These are phyloP conservation scores for Plasmodium cynomolgi DNA, from an alignment of 169 alveolate genomes.

Conservation along the genomic window DNA sequence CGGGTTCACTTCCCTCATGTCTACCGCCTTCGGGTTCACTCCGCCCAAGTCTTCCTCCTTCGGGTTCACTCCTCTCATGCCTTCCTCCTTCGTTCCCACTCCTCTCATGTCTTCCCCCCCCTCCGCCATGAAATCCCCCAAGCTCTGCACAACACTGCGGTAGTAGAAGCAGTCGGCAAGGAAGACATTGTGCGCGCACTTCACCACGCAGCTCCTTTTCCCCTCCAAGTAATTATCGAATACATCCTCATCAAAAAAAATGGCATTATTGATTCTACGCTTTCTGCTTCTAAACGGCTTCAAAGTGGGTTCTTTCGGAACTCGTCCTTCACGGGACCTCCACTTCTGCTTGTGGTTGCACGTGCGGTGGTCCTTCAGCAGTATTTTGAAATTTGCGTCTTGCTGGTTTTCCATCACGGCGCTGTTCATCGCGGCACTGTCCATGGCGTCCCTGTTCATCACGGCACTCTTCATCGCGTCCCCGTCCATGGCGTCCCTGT, in stretches of 20 bases:
- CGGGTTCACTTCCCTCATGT: background rate
- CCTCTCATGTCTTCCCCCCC: background rate
- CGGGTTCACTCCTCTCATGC: background rate
- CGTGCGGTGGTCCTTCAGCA: background rate
- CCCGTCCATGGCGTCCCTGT: no score
- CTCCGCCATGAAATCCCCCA: slow-evolving; percentile 29
- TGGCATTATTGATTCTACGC: background rate
- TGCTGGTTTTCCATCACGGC: background rate
- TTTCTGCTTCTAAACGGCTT: background rate
- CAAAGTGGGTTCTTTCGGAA: background rate
- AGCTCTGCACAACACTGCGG: slow-evolving; percentile 12
- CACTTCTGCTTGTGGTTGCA: background rate
- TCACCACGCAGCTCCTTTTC: slow-evolving; percentile 34
- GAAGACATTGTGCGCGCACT: slow-evolving; percentile 10
- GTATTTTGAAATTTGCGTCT: background rate
- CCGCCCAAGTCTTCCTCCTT: background rate
- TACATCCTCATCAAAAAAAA: slow-evolving; percentile 32
- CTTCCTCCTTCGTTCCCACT: background rate
- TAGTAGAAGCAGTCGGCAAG: slow-evolving; percentile 38
- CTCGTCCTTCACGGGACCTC: background rate
- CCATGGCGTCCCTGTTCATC: no score
- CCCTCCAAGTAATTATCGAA: slow-evolving; percentile 38
- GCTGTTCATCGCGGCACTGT: background rate
- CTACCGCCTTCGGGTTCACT: background rate
- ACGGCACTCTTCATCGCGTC: no score